Evolutionary conservation across 805 yeast species (phyloP), one percentile per base, ranked within the genome.

Genomic region (Wickerhamiella dianesei): DNA sequence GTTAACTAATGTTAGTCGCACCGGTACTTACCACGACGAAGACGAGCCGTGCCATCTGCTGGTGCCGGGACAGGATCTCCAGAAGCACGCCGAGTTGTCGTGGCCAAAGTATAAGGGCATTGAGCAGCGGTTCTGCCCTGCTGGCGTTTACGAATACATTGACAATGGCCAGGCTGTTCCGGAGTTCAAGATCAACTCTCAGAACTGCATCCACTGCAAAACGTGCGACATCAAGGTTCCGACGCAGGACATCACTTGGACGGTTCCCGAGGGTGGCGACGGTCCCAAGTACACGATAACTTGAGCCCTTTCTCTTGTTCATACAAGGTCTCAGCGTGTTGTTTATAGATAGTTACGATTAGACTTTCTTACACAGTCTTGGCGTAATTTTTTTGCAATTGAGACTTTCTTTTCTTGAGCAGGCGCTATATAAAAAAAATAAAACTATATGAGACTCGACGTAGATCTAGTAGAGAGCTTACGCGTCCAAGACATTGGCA

Each of bases 261-360:
- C 79, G 12, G 95, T 86, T n/a, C 98, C 98, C 5, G 97, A 92
- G 69, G 97, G 98, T 51, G 96, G 97, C 25, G 98, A 83, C 63
- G 98, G 98, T 13, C 98, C 98, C 48, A 92, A 92, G 64, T 92
- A 92, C 63, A 80, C 80, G 63, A 76, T 85, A 80, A 80, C 94
- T 4, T 80, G 40, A 45, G 13, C 44, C 6, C 32, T 6, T 25
- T n/a, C n/a, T n/a, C n/a, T n/a, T n/a, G n/a, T n/a, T n/a, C n/a
- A n/a, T n/a, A n/a, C n/a, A n/a, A n/a, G n/a, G n/a, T n/a, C n/a
- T n/a, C n/a, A n/a, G n/a, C n/a, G n/a, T n/a, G n/a, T n/a, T n/a
- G n/a, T n/a, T n/a, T n/a, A n/a, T n/a, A n/a, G n/a, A n/a, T n/a
- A n/a, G n/a, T n/a, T n/a, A n/a, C n/a, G n/a, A n/a, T n/a, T n/a